These are phyloP conservation scores for Auricularia auricula-judae DNA, from an alignment of 768 basidiomycete species.

Conservation along the genomic window DNA sequence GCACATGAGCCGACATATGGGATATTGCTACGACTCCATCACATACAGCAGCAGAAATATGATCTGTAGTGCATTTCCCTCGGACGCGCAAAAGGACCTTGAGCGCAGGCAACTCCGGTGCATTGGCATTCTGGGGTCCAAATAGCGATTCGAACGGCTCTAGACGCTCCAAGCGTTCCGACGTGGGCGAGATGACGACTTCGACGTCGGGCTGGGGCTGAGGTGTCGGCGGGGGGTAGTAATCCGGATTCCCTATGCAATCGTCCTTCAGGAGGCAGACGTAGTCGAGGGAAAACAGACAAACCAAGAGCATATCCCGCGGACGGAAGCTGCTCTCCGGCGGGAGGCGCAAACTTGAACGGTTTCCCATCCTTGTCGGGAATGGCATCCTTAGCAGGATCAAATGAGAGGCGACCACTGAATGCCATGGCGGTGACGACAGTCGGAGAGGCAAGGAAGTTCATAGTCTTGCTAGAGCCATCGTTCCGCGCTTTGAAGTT, in stretches of 20 bases:
- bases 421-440: slow-evolving; percentile 97
- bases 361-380: slow-evolving; percentile 53
- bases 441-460: slow-evolving; percentile 95
- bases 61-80: slow-evolving; percentile 99
- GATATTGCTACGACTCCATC: background rate
- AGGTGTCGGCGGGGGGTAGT: slow-evolving; percentile 69
- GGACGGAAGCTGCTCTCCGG: slow-evolving; percentile 73
- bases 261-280: slow-evolving; percentile 4
- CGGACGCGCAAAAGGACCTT: slow-evolving; percentile 83
- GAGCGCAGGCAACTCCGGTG: slow-evolving; percentile 67
- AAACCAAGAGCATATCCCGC: slow-evolving; percentile 69
- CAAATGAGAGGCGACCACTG: slow-evolving; percentile 86
- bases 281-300: slow-evolving; percentile 12
- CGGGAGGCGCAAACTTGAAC: slow-evolving; percentile 80
- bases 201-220: slow-evolving; percentile 63
- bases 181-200: slow-evolving; percentile 66
- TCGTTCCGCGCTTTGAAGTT: slow-evolving; percentile 95
- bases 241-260: slow-evolving; percentile 34
- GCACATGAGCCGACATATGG: background rate
- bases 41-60: slow-evolving; percentile 88
- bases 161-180: slow-evolving; percentile 77
- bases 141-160: slow-evolving; percentile 81
- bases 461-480: slow-evolving; percentile 89
- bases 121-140: slow-evolving; percentile 34
- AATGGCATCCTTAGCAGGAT: slow-evolving; percentile 75